Percentiles rank a stretch among this genome's conserved stretches.
Evolutionary conservation across 148 eudicot genomes (phyloP).

Genomic region (Agrostemma githago): DNA sequence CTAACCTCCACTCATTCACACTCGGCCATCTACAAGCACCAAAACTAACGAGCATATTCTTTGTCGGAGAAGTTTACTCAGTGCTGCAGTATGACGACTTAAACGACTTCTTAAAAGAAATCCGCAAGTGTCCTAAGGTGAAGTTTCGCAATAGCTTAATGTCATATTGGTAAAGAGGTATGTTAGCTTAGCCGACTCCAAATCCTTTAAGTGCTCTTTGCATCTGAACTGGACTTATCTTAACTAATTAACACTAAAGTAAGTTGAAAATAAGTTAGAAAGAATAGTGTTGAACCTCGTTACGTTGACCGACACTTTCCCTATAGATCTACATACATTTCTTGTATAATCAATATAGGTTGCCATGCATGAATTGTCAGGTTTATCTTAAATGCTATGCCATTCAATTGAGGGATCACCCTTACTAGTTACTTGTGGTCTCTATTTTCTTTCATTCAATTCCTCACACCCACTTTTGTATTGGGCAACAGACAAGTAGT

Average conservation of each 20-base stretch:
- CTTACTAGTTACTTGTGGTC: background rate
- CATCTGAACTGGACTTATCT: too few species aligned
- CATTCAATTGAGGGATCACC: conserved; percentile 1
- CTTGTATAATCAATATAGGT: background rate
- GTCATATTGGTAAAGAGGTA: background rate
- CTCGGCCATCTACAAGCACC: background rate
- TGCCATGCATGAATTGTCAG: background rate
- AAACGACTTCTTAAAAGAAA: conserved; percentile 9
- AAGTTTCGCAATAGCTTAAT: background rate
- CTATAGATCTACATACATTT: background rate
- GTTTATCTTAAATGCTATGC: conserved; percentile 10
- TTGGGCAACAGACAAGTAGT: background rate
- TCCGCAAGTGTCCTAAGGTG: conserved; percentile 3
- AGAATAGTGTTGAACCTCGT: too few species aligned
- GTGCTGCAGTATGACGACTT: conserved; percentile 9
- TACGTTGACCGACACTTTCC: too few species aligned
- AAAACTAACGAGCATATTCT: background rate
- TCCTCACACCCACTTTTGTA: conserved; percentile 6
- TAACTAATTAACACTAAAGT: too few species aligned
- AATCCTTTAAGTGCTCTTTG: too few species aligned
- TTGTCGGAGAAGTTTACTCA: background rate
- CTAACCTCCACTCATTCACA: conserved; percentile 6
- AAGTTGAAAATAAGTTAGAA: too few species aligned
- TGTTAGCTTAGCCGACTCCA: too few species aligned
- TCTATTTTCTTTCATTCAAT: conserved; percentile 9